Evolutionary conservation across 2,329 filamentous ascomycete genomes (phyloP).

Genomic region (Colletotrichum sp.): DNA sequence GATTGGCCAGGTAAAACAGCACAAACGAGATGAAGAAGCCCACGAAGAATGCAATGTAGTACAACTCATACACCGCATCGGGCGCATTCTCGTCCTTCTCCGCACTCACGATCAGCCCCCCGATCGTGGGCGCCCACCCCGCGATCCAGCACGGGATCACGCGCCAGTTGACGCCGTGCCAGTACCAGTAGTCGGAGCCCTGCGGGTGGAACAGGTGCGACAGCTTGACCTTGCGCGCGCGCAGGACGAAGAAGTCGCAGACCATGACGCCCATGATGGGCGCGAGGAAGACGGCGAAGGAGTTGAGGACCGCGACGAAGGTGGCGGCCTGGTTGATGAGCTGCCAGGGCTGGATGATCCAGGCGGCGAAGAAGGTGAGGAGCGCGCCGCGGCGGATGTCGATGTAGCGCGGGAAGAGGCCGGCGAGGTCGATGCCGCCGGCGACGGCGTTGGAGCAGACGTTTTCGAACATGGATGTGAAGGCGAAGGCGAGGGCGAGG

Average conservation of each 20-base stretch:
- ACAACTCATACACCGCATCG: constrained; percentile 44
- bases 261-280: constrained; percentile 46
- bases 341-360: constrained; percentile 41
- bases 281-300: constrained; percentile 41
- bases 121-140: constrained; percentile 47
- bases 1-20: constrained; percentile 30
- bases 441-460: constrained; percentile 40
- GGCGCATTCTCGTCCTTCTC: constrained; percentile 28
- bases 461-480: constrained; percentile 41
- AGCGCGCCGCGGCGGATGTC: constrained; percentile 43
- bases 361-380: constrained; percentile 37
- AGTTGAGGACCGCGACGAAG: constrained; percentile 38
- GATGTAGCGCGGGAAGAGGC: constrained; percentile 39
- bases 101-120: not conserved
- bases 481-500: constrained; percentile 37
- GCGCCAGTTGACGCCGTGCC: constrained; percentile 31
- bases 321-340: constrained; percentile 36
- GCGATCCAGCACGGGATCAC: constrained; percentile 36
- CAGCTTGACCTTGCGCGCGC: constrained; percentile 35
- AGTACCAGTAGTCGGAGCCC: constrained; percentile 46
- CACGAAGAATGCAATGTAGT: constrained; percentile 52
- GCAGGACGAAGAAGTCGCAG: constrained; percentile 35
- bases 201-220: constrained; percentile 37
- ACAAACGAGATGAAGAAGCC: constrained; percentile 30
- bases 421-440: constrained; percentile 44